Evolutionary conservation across 2,329 filamentous ascomycete species (phyloP).

Genomic region (Neofusicoccum kwambonambiense): DNA sequence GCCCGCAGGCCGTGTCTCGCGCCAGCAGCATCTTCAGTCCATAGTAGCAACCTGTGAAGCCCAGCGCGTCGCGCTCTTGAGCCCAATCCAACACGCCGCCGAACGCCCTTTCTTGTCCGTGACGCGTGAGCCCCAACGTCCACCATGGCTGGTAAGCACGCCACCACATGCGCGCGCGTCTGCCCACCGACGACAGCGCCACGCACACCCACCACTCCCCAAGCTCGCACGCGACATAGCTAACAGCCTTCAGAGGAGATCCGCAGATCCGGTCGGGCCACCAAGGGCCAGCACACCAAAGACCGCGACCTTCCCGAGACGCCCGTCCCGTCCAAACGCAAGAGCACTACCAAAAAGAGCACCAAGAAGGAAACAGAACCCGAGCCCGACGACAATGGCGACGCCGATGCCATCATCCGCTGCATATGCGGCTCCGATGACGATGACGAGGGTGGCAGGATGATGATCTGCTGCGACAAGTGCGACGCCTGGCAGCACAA

Average conservation of each 20-base stretch:
- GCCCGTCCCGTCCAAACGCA: conserved; percentile 42
- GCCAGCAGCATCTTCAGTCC: conserved; percentile 16
- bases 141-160: conserved; percentile 63
- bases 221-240: conserved; percentile 21
- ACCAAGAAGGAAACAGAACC: conserved; percentile 49
- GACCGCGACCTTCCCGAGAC: conserved; percentile 62
- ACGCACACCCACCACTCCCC: conserved; percentile 20
- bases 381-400: conserved; percentile 55
- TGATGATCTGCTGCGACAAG: conserved; percentile 94
- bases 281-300: conserved; percentile 93
- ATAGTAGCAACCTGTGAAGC: conserved; percentile 29
- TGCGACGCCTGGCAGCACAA: conserved; percentile 98
- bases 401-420: conserved; percentile 74
- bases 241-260: conserved; percentile 65
- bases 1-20: conserved; percentile 4
- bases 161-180: conserved; percentile 17
- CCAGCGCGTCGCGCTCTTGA: conserved; percentile 19
- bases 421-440: conserved; percentile 90
- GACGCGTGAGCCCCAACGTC: conserved; percentile 16
- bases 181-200: conserved; percentile 13
- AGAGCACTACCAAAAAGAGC: conserved; percentile 44
- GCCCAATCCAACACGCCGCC: conserved; percentile 8
- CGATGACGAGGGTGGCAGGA: conserved; percentile 79
- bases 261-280: conserved; percentile 89
- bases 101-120: conserved; percentile 8